Base-by-base conservation (phyloP, 1,284 basidiomycete genomes). In the Dichomitus squalens region DNA sequence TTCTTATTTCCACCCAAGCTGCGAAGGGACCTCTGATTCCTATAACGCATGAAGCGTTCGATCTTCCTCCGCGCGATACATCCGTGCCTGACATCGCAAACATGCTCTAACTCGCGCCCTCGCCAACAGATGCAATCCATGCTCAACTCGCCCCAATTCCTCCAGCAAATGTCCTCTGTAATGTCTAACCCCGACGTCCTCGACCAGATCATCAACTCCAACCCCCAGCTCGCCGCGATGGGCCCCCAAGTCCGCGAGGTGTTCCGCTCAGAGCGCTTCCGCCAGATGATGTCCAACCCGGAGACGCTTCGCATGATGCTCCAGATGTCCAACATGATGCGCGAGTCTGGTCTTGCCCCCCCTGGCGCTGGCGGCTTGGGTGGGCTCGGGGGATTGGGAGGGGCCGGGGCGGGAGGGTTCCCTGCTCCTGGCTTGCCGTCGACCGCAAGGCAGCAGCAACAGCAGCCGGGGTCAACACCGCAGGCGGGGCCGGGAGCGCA, bases 261-360 rank as follows among this genome's bases (percentile, higher is more conserved):
- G 57, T 89, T 96, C 76, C 86, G 89, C 68, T 90, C 85, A 67
- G 87, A 89, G n/a, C 79, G 85, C 60, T 92, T 95, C 75, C 77
- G 91, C 49, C 82, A 92, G 68, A 88, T 95, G 85, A 82, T 95
- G 87, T 84, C 91, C 7, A 89, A 93, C 71, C 93, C 93, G 0
- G 86, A 93, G 55, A 77, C 79, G n/a, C 77, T 94, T 58, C 84
- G 87, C 55, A 80, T 84, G 66, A 92, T 95, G 88, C 80, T 95
- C 68, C 89, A 88, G 67, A 92, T 94, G 89, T 86, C 88, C 2
- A 70, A 77, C 14, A 68, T 82, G 73, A 75, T 92, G 67, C 79
- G 79, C 43, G 78, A 77, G 34, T 64, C 67, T 14, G 71, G 71
- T 49, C 58, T 71, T 7, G 72, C 68, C 20, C 68, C 70, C 18